These are phyloP conservation scores for Aspergillus melleus DNA, from an alignment of 2,329 filamentous ascomycete species.

Conservation along the genomic window DNA sequence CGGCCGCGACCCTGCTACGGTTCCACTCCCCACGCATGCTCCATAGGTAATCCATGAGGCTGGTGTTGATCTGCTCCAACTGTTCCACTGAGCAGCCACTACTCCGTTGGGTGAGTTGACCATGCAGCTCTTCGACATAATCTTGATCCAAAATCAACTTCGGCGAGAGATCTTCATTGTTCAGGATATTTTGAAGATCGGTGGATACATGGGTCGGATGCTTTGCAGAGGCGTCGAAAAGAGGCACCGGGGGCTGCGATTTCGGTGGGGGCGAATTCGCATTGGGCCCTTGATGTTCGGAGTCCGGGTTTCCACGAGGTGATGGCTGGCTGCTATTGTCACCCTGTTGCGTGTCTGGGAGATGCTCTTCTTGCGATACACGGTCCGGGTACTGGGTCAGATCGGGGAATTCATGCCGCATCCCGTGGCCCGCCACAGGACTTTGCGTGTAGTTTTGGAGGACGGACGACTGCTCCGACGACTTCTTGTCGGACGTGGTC, in stretches of 20 bases:
- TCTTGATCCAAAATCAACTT: slow-evolving; percentile 46
- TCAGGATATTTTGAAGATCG: slow-evolving; percentile 36
- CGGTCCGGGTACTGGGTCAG: slow-evolving; percentile 51
- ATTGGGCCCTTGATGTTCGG: slow-evolving; percentile 31
- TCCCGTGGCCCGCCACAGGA: slow-evolving; percentile 43
- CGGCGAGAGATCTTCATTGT: slow-evolving; percentile 31
- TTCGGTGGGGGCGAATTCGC: slow-evolving; percentile 42
- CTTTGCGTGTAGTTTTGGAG: slow-evolving; percentile 69
- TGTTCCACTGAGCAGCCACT: slow-evolving; percentile 87
- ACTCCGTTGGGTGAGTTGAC: slow-evolving; percentile 65
- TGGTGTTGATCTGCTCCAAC: slow-evolving; percentile 87
- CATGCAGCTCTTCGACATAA: slow-evolving; percentile 60
- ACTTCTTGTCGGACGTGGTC: slow-evolving; percentile 78
- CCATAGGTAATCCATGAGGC: slow-evolving; percentile 91
- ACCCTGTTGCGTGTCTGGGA: slow-evolving; percentile 64
- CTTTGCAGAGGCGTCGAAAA: slow-evolving; percentile 38
- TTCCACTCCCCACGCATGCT: slow-evolving; percentile 77
- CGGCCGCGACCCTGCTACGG: slow-evolving; percentile 67
- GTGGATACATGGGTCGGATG: slow-evolving; percentile 22
- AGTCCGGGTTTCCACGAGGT: slow-evolving; percentile 29
- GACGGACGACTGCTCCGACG: slow-evolving; percentile 70
- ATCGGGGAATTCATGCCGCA: slow-evolving; percentile 53
- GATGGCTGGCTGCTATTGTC: slow-evolving; percentile 37
- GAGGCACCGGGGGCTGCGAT: slow-evolving; percentile 39
- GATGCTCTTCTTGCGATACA: slow-evolving; percentile 57